These are phyloP conservation scores for Fennellomyces sp. DNA, from an alignment of 371 early-diverging fungal species.

Conservation along the genomic window DNA sequence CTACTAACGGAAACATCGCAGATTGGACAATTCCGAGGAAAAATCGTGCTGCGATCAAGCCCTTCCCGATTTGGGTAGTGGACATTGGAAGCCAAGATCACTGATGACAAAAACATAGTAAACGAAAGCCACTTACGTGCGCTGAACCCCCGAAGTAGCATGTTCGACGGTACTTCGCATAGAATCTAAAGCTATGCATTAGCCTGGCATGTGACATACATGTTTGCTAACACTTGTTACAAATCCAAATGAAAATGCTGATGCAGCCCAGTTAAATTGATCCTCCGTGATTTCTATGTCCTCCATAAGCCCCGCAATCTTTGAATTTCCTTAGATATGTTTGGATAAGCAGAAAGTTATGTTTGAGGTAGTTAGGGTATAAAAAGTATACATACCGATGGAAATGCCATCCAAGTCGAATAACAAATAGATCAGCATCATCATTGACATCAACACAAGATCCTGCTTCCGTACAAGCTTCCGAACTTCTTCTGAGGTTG, in stretches of 20 bases:
- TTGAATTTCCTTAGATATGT: constrained; percentile 48
- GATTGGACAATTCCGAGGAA: constrained; percentile 71
- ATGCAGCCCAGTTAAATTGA: constrained; percentile 61
- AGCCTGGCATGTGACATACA: neutral
- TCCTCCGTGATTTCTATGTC: constrained; percentile 45
- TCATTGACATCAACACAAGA: neutral
- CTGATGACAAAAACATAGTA: constrained; percentile 45
- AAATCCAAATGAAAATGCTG: constrained; percentile 68
- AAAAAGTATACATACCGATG: neutral
- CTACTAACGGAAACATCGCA: neutral
- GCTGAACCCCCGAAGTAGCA: constrained; percentile 64
- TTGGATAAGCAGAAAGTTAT: neutral
- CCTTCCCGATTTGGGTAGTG: constrained; percentile 39
- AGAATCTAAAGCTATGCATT: constrained; percentile 37
- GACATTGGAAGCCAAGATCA: constrained; percentile 48
- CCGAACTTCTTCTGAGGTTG: neutral
- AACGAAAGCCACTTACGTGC: constrained; percentile 77
- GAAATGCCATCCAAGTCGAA: constrained; percentile 1
- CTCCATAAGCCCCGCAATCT: constrained; percentile 51
- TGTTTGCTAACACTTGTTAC: constrained; percentile 17
- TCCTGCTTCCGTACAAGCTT: neutral
- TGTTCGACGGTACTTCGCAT: constrained; percentile 74
- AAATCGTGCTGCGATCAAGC: constrained; percentile 63
- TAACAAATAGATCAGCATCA: constrained; percentile 1
- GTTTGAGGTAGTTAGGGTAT: neutral